Conservation (phyloP, 2,329 filamentous ascomycete genomes). For the Thielaviopsis musarum region DNA sequence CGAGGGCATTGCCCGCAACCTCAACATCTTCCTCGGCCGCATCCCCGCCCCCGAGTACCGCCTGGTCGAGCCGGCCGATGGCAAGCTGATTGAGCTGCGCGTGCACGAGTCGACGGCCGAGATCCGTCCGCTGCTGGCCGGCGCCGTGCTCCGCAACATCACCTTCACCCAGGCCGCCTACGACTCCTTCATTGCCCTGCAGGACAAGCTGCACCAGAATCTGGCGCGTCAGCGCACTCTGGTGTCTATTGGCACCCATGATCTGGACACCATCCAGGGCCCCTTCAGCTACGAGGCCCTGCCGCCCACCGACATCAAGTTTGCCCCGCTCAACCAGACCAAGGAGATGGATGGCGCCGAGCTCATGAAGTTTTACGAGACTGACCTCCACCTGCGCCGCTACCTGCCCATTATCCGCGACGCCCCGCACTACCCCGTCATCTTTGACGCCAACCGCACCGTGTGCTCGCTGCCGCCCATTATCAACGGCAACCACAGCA, state of each 20-base stretch:
- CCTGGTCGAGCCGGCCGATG: slow-evolving; percentile 53
- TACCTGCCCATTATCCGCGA: slow-evolving; percentile 92
- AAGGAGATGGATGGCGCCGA: slow-evolving; percentile 75
- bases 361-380: slow-evolving; percentile 90
- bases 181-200: slow-evolving; percentile 90
- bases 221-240: slow-evolving; percentile 81
- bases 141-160: slow-evolving; percentile 76
- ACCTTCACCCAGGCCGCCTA: slow-evolving; percentile 84
- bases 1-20: slow-evolving; percentile 87
- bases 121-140: slow-evolving; percentile 77
- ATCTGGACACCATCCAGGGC: slow-evolving; percentile 80
- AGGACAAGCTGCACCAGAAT: slow-evolving; percentile 97
- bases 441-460: slow-evolving; percentile 72
- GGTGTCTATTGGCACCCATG: slow-evolving; percentile 94
- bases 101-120: slow-evolving; percentile 58
- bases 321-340: slow-evolving; percentile 78
- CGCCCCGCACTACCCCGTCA: slow-evolving; percentile 85
- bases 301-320: slow-evolving; percentile 80
- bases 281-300: slow-evolving; percentile 95
- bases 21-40: slow-evolving; percentile 83
- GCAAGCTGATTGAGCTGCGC: slow-evolving; percentile 63
- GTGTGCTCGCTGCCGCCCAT: slow-evolving; percentile 94
- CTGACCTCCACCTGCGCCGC: slow-evolving; percentile 77
- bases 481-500: slow-evolving; percentile 94
- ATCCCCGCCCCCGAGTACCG: slow-evolving; percentile 62